phyloP scores from a whole-genome alignment of 2,329 filamentous ascomycete species.

The Dactylellina cionopaga region DNA sequence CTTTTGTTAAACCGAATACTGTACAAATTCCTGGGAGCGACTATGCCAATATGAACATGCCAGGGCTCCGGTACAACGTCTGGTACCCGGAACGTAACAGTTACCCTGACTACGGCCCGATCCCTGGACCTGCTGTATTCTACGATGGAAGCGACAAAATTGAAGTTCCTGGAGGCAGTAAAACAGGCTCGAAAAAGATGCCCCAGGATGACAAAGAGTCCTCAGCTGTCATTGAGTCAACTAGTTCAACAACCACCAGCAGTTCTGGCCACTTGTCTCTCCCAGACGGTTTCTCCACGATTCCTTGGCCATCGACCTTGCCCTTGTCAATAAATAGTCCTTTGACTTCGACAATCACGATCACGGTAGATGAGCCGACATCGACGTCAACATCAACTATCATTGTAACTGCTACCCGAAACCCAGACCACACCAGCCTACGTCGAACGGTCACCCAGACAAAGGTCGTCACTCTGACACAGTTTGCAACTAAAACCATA shows the following conservation, averaged over 20 bases:
- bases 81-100: constrained; percentile 29
- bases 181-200: background rate
- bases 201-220: background rate
- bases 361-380: background rate
- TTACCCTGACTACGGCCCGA: constrained; percentile 41
- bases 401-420: background rate
- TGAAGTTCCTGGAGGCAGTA: background rate
- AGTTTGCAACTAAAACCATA: background rate
- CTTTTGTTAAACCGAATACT: constrained; percentile 20
- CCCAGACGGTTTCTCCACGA: constrained; percentile 29
- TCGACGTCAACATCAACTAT: constrained; percentile 13
- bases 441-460: background rate
- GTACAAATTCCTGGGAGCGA: constrained; percentile 36
- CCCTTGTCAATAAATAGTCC: background rate
- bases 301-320: constrained; percentile 29
- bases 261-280: background rate
- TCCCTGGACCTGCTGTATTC: constrained; percentile 37
- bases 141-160: constrained; percentile 16
- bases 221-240: background rate
- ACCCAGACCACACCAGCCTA: background rate
- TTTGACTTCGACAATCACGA: background rate
- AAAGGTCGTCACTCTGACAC: background rate
- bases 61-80: constrained; percentile 47
- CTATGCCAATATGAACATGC: constrained; percentile 46
- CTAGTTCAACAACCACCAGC: background rate